Evolutionary conservation across 768 basidiomycete genomes (phyloP).

Genomic region (Daedaleopsis nitida): DNA sequence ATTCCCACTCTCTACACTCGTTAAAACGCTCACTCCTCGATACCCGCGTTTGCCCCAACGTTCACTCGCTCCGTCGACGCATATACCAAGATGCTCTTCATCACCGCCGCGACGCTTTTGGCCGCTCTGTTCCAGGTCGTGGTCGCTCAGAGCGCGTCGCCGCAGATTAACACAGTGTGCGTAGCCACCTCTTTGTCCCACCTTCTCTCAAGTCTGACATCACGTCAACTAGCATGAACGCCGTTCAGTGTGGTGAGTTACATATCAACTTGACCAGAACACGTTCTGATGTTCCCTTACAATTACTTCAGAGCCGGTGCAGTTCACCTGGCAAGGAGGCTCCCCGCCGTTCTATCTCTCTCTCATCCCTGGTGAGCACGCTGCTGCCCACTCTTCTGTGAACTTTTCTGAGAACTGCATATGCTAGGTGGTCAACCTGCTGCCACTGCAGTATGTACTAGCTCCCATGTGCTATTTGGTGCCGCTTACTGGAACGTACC

Average conservation of each 20-base stretch:
- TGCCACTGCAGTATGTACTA: slow-evolving; percentile 50
- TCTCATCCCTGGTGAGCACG: slow-evolving; percentile 57
- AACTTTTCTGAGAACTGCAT: not conserved
- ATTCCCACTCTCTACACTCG: slow-evolving; percentile 4
- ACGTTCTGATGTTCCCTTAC: not conserved
- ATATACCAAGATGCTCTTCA: slow-evolving; percentile 8
- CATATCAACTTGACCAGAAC: not conserved
- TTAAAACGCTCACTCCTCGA: slow-evolving; percentile 7
- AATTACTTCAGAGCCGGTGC: slow-evolving; percentile 63
- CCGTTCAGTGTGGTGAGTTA: slow-evolving; percentile 54
- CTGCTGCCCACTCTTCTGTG: not conserved
- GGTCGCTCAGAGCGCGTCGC: slow-evolving; percentile 30
- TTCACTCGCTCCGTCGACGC: not conserved
- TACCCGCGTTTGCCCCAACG: not conserved
- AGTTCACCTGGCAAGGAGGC: slow-evolving; percentile 57
- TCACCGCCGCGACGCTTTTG: slow-evolving; percentile 33
- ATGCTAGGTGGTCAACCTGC: slow-evolving; percentile 52
- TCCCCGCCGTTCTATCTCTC: slow-evolving; percentile 58
- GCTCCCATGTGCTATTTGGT: not conserved
- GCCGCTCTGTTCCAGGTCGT: slow-evolving; percentile 37
- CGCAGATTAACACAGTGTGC: slow-evolving; percentile 74
- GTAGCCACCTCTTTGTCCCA: slow-evolving; percentile 28
- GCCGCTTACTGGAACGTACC: not conserved
- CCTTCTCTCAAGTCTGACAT: slow-evolving; percentile 1
- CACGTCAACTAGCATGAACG: slow-evolving; percentile 32